phyloP scores from a whole-genome alignment of 2,329 filamentous ascomycete genomes.

The Torrubiella hemipterigena region DNA sequence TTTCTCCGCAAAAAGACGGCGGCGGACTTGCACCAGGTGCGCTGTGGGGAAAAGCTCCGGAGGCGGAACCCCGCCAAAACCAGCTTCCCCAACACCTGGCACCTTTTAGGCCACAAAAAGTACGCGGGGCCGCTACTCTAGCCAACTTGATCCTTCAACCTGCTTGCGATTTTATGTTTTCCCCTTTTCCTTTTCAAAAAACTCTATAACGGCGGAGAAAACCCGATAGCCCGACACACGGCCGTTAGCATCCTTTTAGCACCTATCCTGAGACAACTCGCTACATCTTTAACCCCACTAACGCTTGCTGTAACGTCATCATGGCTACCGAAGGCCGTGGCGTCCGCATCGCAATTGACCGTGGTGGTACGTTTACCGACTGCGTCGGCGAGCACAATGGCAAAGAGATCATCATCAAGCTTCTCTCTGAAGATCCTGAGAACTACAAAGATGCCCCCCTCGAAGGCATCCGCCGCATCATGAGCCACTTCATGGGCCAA shows the following conservation, averaged over 20 bases:
- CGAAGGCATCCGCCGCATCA: conserved; percentile 78
- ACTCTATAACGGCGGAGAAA: too few relatives aligned
- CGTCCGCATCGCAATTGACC: conserved; percentile 64
- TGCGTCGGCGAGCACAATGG: conserved; percentile 73
- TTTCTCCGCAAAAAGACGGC: too few relatives aligned
- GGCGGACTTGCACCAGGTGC: too few relatives aligned
- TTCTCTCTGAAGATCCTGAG: conserved; percentile 77
- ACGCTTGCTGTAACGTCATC: not conserved
- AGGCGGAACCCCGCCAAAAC: too few relatives aligned
- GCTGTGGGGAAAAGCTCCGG: too few relatives aligned
- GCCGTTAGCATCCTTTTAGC: not conserved
- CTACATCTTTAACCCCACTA: not conserved
- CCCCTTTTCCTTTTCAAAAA: too few relatives aligned
- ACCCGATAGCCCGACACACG: too few relatives aligned
- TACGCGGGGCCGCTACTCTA: too few relatives aligned
- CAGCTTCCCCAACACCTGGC: too few relatives aligned
- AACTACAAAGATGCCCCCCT: conserved; percentile 88
- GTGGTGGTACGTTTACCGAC: conserved; percentile 87
- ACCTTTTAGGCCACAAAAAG: too few relatives aligned
- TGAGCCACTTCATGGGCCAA: conserved; percentile 61
- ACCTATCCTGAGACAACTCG: conserved; percentile 5
- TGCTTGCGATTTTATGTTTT: too few relatives aligned
- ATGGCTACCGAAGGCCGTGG: conserved; percentile 43
- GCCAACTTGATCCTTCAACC: too few relatives aligned
- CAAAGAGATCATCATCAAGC: conserved; percentile 75